Evolutionary conservation across 2,329 filamentous ascomycete species (phyloP), one percentile per base, ranked within the genome.

Genomic region (Leptographium lundbergii): DNA sequence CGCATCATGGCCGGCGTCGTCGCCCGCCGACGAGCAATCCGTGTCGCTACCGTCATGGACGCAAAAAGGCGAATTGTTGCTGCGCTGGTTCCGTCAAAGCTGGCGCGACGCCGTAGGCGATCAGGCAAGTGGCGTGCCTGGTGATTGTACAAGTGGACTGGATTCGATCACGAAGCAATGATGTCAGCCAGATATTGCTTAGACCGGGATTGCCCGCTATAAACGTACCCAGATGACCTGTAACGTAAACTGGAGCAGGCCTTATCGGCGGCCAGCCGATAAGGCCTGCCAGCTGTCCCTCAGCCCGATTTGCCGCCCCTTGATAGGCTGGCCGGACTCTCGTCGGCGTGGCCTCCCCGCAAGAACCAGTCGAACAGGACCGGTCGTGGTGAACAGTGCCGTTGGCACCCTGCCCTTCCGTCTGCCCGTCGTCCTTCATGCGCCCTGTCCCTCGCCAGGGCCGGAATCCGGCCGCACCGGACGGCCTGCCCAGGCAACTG

Each of bases 161-260:
- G 19, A 19, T 3, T n/a, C 13, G 9, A 45, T 45, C 42, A 2
- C 6, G 42, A 24, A 10, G 24, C 27, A 25, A 53, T 57, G 56
- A 57, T 53, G 56, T 57, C 50, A 53, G 34, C 17, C 14, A 56
- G 24, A 39, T 19, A 7, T 10, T 54, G 29, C 54, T 39, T 42
- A 32, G 51, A 27, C 48, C 48, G 48, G 48, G 24, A 27, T 59
- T 59, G 57, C 50, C 59, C 50, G 57, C 42, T 58, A 54, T 22
- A 42, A 29, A 25, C 51, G 19, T 27, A 19, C 19, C 36, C 13
- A 51, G 24, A n/a, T 10, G 25, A 27, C 48, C 25, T 19, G 25
- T 19, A 19, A 25, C 13, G 24, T 19, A 1, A 27, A 25, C n/a
- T 51, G 48, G 14, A 51, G 25, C 25, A 50, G 22, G 22, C 9